Conservation (phyloP, 306 rosid genomes). For the Oemleria cerasiformis region DNA sequence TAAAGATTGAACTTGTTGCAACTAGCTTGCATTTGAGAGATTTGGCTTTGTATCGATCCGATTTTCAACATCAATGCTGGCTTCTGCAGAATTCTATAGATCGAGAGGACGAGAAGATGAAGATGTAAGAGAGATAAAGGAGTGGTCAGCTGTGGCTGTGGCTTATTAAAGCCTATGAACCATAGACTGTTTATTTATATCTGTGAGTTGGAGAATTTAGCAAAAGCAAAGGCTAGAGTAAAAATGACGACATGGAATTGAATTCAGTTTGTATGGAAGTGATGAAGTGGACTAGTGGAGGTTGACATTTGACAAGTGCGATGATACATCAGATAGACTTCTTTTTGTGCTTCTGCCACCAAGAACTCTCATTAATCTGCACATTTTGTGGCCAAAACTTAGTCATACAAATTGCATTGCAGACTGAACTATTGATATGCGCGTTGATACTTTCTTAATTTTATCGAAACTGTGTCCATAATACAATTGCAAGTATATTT, state of each 20-base stretch:
- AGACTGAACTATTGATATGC: not conserved
- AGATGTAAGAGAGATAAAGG: not conserved
- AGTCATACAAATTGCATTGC: not conserved
- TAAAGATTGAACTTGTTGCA: constrained; percentile 27
- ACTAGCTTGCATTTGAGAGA: constrained; percentile 44
- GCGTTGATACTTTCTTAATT: no score
- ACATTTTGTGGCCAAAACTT: not conserved
- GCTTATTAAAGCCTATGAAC: not conserved
- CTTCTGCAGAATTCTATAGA: constrained; percentile 26
- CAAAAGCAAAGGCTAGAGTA: constrained; percentile 2
- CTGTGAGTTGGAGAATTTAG: constrained; percentile 6
- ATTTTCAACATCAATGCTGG: constrained; percentile 10
- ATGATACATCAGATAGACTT: not conserved
- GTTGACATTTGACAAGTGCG: not conserved
- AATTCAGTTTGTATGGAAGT: constrained; percentile 1
- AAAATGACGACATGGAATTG: constrained; percentile 17
- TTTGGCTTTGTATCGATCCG: constrained; percentile 15
- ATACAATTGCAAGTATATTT: no score
- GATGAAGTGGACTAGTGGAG: not conserved
- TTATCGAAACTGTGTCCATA: no score
- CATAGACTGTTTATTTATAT: not conserved
- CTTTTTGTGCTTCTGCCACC: not conserved
- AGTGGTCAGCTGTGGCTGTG: not conserved
- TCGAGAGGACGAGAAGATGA: constrained; percentile 26
- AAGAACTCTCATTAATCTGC: no score